These are phyloP conservation scores for Pseudogymnoascus sp. DNA, from an alignment of 2,329 filamentous ascomycete species.

Conservation along the genomic window DNA sequence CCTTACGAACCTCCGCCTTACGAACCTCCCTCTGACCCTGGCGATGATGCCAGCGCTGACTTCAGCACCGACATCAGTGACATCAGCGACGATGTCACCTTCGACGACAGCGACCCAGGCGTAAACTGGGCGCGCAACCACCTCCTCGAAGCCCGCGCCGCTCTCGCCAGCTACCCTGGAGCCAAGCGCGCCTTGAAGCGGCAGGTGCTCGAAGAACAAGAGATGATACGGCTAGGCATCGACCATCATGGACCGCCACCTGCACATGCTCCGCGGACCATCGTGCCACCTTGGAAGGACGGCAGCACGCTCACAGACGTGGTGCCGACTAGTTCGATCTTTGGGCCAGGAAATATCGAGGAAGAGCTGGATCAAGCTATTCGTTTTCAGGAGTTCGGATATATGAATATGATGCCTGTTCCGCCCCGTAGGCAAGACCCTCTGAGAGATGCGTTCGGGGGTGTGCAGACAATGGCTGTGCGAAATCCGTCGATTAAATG, in stretches of 20 bases:
- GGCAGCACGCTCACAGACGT: background rate
- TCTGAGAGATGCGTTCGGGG: background rate
- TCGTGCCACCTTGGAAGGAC: background rate
- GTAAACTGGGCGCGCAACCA: background rate
- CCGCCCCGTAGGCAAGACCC: background rate
- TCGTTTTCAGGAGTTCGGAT: background rate
- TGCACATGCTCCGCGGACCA: background rate
- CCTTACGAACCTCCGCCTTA: background rate
- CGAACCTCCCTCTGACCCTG: background rate
- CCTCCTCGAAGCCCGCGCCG: background rate
- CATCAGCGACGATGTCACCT: background rate
- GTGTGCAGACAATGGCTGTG: background rate
- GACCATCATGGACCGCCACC: background rate
- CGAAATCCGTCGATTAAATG: background rate
- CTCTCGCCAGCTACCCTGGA: background rate
- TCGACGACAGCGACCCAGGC: background rate
- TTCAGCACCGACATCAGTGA: too few relatives aligned
- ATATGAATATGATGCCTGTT: background rate
- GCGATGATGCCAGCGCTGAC: background rate
- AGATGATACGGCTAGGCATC: background rate
- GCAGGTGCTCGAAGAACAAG: constrained; percentile 6
- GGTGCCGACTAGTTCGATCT: background rate
- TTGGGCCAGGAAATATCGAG: background rate
- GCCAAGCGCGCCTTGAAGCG: background rate
- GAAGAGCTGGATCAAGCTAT: background rate